Base-by-base conservation (phyloP, 176 grass and related monocot genomes). In the Eremochloa ophiuroides region DNA sequence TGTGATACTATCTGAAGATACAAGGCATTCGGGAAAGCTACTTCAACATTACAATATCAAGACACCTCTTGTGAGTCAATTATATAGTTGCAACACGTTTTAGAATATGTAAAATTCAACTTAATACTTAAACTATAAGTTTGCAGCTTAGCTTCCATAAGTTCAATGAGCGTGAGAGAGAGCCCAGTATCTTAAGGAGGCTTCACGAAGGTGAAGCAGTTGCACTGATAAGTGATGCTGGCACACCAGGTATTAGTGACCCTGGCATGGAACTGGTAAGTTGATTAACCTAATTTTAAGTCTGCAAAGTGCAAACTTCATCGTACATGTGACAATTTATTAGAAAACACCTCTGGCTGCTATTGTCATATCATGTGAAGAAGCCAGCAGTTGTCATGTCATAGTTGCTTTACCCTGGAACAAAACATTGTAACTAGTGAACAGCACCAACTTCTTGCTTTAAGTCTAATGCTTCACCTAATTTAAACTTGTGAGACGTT, bases 201-300 rank as follows among this genome's bases (percentile, higher is more conserved):
- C 92, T 98, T 75, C 92, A 89, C 29, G 88, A 91, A 91, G 92
- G 95, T 26, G 88, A 98, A 88, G 85, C 94, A 58, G 64, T 98
- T 83, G 92, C 95, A 53, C 56, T 98, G 77, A 98, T 98, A 85
- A 95, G 95, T 87, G 95, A 98, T 84, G 92, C 95, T 61, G 95
- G 95, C 77, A 95, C 92, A 50, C 95, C 95, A 61, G 84, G 92
- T 28, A 93, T 98, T 41, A 98, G 95, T 89, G 92, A 98, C 69
- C 95, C 95, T 6, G 92, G 92, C 71, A 88, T 87, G 82, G 90
- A 90, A 88, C 74, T 98, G 79, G 95, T 98, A 91, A 67, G 86
- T 79, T 7, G 10, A 41, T 67, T 26, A 38, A 26, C 40, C 76
- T 26, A 56, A 74, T 55, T 60, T 66, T 56, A 56, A 39, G 29